Base-by-base conservation (phyloP, 2,329 filamentous ascomycete species). In the Madurella fahalii region DNA sequence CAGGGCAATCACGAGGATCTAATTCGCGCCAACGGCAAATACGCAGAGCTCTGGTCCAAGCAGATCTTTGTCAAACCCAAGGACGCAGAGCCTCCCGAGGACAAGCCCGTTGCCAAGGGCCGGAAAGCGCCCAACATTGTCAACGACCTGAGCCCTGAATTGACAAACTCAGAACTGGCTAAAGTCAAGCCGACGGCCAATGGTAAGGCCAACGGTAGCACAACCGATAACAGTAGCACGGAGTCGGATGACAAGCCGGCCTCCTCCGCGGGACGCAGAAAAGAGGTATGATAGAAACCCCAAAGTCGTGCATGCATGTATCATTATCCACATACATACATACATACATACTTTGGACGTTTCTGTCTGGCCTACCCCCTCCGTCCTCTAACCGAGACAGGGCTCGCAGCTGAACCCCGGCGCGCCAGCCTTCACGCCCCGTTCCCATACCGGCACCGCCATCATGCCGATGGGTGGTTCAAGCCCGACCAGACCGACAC, bases 21-120 rank as follows among this genome's bases (percentile, higher is more conserved):
- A 17, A 74, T 88, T 47, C 68, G 72, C 11, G 70, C 74, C n/a
- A 73, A 77, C 8, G 84, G 85, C 2, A 79, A 81, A 69, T 89
- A 87, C 61, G 77, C 79, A 20, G 78, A 81, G 50, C 69, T 88
- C 32, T 88, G 85, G 85, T 80, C 79, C 3, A 84, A 83, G 63
- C 83, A 86, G 63, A 73, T 80, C 16, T 81, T 81, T 61, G 67
- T 79, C 40, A 77, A 75, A 55, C 70, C 78, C 1, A 78, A 78
- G 56, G 75, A 78, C 34, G 64, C 67, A 20, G 66, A 70, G 16
- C 47, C 55, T 40, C 57, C 61, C 8, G 63, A 65, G 2, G 57
- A 60, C 4, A 61, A 68, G 42, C 52, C 60, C 12, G 46, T 40
- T 4, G 31, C 40, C n/a, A 62, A 60, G 46, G 58, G 30, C 52